Conservation (phyloP, 1,284 basidiomycete genomes). For the Papiliotrema flavescens region DNA sequence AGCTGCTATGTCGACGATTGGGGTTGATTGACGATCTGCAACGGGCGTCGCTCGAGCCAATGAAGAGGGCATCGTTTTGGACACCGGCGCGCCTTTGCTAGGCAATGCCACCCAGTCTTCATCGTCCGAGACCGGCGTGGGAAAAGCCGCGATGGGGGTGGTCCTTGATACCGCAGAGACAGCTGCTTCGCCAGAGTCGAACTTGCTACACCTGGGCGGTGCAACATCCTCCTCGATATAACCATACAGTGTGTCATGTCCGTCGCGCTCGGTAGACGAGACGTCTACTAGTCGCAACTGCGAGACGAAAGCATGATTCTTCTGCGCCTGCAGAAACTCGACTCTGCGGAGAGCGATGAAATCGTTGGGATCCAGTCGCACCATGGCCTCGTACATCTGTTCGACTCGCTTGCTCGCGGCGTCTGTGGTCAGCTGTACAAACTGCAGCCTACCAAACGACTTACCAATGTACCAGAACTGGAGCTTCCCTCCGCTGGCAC, state of each 20-base stretch:
- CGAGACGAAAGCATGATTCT: conserved; percentile 26
- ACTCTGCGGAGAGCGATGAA: conserved; percentile 40
- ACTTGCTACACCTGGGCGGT: conserved; percentile 38
- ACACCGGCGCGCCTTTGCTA: not conserved
- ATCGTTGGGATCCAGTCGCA: conserved; percentile 36
- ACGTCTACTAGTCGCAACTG: conserved; percentile 34
- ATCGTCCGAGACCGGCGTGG: conserved; percentile 1
- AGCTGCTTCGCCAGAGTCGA: conserved; percentile 8
- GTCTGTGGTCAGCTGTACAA: conserved; percentile 14
- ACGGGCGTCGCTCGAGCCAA: not conserved
- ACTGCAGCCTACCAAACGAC: conserved; percentile 4
- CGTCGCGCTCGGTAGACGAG: conserved; percentile 1
- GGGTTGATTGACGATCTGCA: not conserved
- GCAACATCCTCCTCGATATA: conserved; percentile 44
- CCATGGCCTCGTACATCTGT: conserved; percentile 20
- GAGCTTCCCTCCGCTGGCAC: conserved; percentile 18
- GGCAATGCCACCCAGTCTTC: not conserved
- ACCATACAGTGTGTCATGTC: conserved; percentile 25
- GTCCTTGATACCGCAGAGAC: not conserved
- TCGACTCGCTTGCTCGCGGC: conserved; percentile 22
- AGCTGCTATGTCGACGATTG: not conserved
- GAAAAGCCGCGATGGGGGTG: not conserved
- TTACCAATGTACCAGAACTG: conserved; percentile 47
- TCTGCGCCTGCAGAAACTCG: conserved; percentile 33
- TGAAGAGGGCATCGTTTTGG: not conserved